Conservation (phyloP, 331 rosid species). For the Malus hybrid region DNA sequence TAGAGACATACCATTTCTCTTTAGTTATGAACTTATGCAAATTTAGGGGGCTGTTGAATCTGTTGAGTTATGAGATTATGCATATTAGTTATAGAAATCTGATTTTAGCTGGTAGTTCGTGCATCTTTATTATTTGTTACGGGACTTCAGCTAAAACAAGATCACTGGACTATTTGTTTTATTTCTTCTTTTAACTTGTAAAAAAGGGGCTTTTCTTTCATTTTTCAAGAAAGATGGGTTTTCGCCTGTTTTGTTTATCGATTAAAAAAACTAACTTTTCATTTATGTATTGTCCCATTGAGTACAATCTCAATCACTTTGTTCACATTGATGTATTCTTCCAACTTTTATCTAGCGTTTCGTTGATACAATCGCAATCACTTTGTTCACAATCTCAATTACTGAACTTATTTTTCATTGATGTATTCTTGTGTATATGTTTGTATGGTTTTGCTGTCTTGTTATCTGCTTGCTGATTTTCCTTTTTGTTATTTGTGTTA, state of each 20-base stretch:
- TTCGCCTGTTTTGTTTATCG: too few species aligned
- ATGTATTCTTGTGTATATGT: background rate
- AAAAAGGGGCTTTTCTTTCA: background rate
- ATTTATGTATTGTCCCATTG: too few species aligned
- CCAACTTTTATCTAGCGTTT: too few species aligned
- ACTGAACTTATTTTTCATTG: background rate
- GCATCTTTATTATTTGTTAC: background rate
- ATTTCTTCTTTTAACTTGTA: too few species aligned
- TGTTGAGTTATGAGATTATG: background rate
- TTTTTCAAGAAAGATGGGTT: too few species aligned
- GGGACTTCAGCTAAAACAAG: background rate
- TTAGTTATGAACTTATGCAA: background rate
- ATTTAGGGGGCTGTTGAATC: background rate
- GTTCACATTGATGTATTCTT: background rate
- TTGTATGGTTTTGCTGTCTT: background rate
- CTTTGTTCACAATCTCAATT: too few species aligned
- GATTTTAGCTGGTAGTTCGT: background rate
- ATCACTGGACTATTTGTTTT: background rate
- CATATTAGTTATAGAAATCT: background rate
- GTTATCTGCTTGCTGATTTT: slow-evolving; percentile 19
- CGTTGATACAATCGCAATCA: too few species aligned
- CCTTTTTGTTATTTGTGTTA: slow-evolving; percentile 24
- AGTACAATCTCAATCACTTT: too few species aligned
- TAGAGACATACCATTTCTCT: background rate
- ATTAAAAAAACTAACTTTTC: too few species aligned